Evolutionary conservation across 805 yeast genomes (phyloP), one percentile per base, ranked within the genome.

Genomic region (Tetrapisispora taiwanensis): DNA sequence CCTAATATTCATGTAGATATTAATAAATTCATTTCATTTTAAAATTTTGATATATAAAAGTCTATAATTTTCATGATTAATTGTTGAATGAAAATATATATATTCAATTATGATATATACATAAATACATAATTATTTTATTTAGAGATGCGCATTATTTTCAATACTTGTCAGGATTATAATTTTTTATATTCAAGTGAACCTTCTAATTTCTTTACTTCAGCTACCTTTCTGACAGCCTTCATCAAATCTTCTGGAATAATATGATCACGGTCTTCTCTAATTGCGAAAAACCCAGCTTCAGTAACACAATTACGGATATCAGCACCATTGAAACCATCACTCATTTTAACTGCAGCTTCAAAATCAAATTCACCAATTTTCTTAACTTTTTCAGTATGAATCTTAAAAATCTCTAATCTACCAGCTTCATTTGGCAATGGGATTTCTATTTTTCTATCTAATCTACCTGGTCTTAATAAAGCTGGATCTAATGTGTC

Each of bases 321-420:
- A 74, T 90, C 98, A 6, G 97, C 97, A 71, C 98, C 98, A 67
- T 90, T 90, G 69, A 92, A 92, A 2, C 97, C 97, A 68, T 90
- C 98, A 65, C 95, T 84, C 97, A 92, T 92, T 70, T 92, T 92
- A 33, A 90, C 97, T 30, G 87, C 84, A 14, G 96, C 95, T 69
- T 92, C 97, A 57, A 86, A 88, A 70, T 92, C 98, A 65, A 92
- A 84, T 54, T 92, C 97, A 51, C 98, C 98, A 51, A 80, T 83
- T 62, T 90, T 90, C 47, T 83, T 75, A 36, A 90, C 92, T 46
- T 81, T 78, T 17, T 86, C 65, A 1, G 95, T 79, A 66, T 90
- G 97, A 60, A 90, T 92, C 68, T 90, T 92, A 71, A 88, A 87
- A 53, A 90, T 81, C 63, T 90, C 96, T 48, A 88, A 71, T 58